Base-by-base conservation (phyloP, 805 yeast species). In the Candida berthetii region DNA sequence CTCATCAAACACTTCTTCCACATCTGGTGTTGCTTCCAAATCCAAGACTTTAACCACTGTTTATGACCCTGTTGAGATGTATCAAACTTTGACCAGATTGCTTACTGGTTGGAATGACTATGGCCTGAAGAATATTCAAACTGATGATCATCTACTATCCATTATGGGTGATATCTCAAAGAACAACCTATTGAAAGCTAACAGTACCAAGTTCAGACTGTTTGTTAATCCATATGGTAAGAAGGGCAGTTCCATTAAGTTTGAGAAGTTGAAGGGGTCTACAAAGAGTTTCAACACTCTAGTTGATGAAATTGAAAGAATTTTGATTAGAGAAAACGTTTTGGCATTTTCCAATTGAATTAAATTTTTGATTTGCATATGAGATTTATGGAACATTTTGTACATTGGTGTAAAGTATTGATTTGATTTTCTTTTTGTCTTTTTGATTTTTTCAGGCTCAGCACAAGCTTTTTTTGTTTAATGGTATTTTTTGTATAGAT, bases 61-160 rank as follows among this genome's bases (percentile, higher is more conserved):
- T 8, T 52, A 60, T 36, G 59, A 49, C 31, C 56, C 64, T 43
- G 72, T 65, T 22, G 87, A 83, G 55, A 71, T 83, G 71, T 72
- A 75, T 45, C 76, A 77, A 35, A 87, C 88, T 3, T 62, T 84
- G 50, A 72, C 66, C 55, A 76, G 84, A 35, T 69, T 84, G 42
- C 64, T 84, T 48, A 66, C 61, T 36, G 78, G 82, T 15, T 84
- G 93, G 93, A 72, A 77, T 13, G 77, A 74, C 45, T 82, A 82
- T 52, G 91, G 93, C 8, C 61, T 84, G 51, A 76, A 73, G 48
- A 71, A 77, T 45, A 68, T 84, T 44, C 64, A 61, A 31, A 61
- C 74, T 36, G 72, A 72, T 48, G 64, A 68, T 17, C 59, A 64
- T 4, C 58, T 64, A 7, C 58, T 65, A 50, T 67, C 66, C 27